Evolutionary conservation across 441 rosid species (phyloP).

Genomic region (Flueggea neowawraea): DNA sequence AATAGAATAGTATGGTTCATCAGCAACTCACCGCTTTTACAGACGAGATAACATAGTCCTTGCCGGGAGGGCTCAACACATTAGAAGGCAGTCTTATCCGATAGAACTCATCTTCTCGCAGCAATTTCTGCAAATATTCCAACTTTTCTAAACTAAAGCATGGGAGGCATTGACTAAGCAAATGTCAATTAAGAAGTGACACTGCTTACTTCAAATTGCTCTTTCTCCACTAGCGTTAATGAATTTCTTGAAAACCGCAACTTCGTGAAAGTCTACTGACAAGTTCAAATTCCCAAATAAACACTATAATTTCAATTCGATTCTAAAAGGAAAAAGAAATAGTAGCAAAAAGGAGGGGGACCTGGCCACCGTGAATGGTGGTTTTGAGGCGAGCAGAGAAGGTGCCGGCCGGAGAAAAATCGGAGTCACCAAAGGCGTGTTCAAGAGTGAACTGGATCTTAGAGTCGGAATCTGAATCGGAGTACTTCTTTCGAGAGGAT

Average conservation of each 20-base stretch:
- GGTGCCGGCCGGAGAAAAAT: constrained; percentile 73
- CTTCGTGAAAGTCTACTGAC: constrained; percentile 69
- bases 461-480: constrained; percentile 82
- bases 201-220: constrained; percentile 52
- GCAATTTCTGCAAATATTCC: constrained; percentile 50
- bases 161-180: background rate
- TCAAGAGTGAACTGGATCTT: constrained; percentile 91
- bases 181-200: too few relatives aligned
- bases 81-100: constrained; percentile 89
- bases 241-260: constrained; percentile 78
- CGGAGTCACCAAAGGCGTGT: constrained; percentile 87
- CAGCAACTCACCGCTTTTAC: constrained; percentile 75
- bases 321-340: background rate
- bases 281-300: background rate
- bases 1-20: background rate
- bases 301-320: background rate
- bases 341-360: constrained; percentile 3
- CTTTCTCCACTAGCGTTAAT: constrained; percentile 53
- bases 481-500: constrained; percentile 39
- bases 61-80: constrained; percentile 71
- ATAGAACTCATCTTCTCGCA: constrained; percentile 79
- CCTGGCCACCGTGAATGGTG: constrained; percentile 83
- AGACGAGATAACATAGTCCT: constrained; percentile 69
- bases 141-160: background rate
- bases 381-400: constrained; percentile 94